Base-by-base conservation (phyloP, 1,284 basidiomycete genomes). In the Xerocomus nothofagi region DNA sequence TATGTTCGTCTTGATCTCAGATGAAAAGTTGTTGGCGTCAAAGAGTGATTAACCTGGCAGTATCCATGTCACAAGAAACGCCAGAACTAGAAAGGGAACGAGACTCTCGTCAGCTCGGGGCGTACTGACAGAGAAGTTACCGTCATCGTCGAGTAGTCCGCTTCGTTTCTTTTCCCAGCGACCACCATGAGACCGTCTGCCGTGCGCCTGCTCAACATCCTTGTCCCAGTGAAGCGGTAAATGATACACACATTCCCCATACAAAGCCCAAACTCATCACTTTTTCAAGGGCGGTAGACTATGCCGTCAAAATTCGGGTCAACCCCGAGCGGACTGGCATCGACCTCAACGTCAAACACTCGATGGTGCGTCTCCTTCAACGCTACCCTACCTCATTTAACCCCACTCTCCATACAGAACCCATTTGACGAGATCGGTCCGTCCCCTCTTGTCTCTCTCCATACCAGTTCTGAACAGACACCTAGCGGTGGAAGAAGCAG, bases 401-500 rank as follows among this genome's bases (percentile, higher is more conserved):
- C 36, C 24, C 14, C 32, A 37, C 31, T 40, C 38, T 21, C 23
- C 10, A 40, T 40, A 21, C 57, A 96, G 93, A 97, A 97, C 72
- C 94, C 94, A 0, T 97, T 97, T 62, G 93, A 96, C 68, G 93
- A 97, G 73, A 97, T 98, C 65, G 93, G 93, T 93, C 56, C 63
- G 86, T 73, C 33, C 18, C n/a, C 21, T 14, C 21, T 32, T 27
- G 34, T 20, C 6, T 30, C 30, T 27, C n/a, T 11, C 15, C 18
- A 21, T 14, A 4, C 40, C 3, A 7, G 44, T 9, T 30, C 40
- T 48, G 20, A n/a, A 57, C 38, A 7, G 23, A 23, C 32, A 4
- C 24, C 11, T 2, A 98, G 96, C 97, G 47, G 92, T 99, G 42
- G 96, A 99, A 74, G 97, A 99, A 73, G 96, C 97, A 46, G 87